A percentile compares a stretch with the other conserved stretches of the same genome.
These are phyloP conservation scores for Brettanomyces anomalus DNA, from an alignment of 805 yeast genomes.

Conservation along the genomic window DNA sequence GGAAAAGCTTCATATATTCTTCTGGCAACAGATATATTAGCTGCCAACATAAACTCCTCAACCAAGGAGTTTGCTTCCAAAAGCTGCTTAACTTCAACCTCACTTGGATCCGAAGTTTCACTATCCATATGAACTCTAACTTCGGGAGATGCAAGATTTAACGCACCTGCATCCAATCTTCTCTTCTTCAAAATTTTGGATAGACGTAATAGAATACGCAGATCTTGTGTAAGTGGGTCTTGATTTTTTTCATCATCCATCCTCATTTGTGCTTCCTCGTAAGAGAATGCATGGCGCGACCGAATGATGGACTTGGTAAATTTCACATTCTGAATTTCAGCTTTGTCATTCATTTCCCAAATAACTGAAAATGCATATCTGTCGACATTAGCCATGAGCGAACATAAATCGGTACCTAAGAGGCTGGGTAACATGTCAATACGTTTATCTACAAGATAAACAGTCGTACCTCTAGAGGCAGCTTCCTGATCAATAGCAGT, in stretches of 20 bases:
- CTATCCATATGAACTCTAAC: slow-evolving; percentile 95
- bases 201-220: slow-evolving; percentile 71
- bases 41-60: slow-evolving; percentile 97
- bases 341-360: slow-evolving; percentile 89
- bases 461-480: slow-evolving; percentile 95
- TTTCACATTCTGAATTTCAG: slow-evolving; percentile 69
- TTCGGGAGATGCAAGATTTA: slow-evolving; percentile 95
- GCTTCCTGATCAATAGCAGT: slow-evolving; percentile 94
- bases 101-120: slow-evolving; percentile 94
- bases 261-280: slow-evolving; percentile 85
- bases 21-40: slow-evolving; percentile 91
- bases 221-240: slow-evolving; percentile 83
- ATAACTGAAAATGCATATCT: slow-evolving; percentile 91
- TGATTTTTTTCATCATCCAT: slow-evolving; percentile 70
- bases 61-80: slow-evolving; percentile 92
- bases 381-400: slow-evolving; percentile 90
- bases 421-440: slow-evolving; percentile 97
- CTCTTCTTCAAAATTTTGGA: slow-evolving; percentile 79
- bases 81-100: slow-evolving; percentile 82
- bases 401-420: slow-evolving; percentile 92
- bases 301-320: slow-evolving; percentile 82
- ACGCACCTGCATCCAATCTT: slow-evolving; percentile 90
- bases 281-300: slow-evolving; percentile 91
- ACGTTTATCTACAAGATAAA: slow-evolving; percentile 93
- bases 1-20: slow-evolving; percentile 90